Evolutionary conservation across 1,284 basidiomycete genomes (phyloP), one percentile per base, ranked within the genome.

Genomic region (Ustilago loliicola): DNA sequence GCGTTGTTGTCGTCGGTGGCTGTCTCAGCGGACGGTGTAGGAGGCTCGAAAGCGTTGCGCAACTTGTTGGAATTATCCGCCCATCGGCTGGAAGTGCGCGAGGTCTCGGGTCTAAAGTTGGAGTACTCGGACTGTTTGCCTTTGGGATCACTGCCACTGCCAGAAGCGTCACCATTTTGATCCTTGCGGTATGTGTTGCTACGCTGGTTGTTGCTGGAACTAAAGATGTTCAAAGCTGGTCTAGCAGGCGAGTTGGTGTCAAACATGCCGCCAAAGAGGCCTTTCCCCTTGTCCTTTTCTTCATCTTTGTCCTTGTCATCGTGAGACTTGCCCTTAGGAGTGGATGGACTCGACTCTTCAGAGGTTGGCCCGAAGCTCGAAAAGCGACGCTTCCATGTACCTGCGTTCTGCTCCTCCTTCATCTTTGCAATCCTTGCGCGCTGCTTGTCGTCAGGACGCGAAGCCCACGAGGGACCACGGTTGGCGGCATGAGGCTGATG

Each of bases 391-490:
- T 63, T 77, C 69, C 67, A 72, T 15, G 66, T 70, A 40, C 71
- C 71, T 13, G 50, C 38, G 4, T 57, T 63, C 32, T 77, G 69
- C 40, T 77, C 66, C 23, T 79, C 76, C 51, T 77, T 80, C 69
- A 74, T 67, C 51, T 79, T 77, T 58, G 72, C 77, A 25, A 82
- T 74, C 54, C 80, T 81, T 53, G 76, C 70, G 32, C 81, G 73
- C 45, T 82, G 81, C 56, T 56, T 68, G 42, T 81, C 77, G 47
- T 81, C 71, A 1, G 81, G 81, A 40, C 80, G 72, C 13, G 72
- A 77, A 9, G 80, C 81, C 80, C 80, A 82, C 1, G 75, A 75
- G 13, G 81, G 80, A 48, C 81, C 80, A 19, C 77, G 71, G 17
- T 77, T 60, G 56, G 73, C 76, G 15, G 66, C 67, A 25, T 74